Percentiles rank a stretch among this genome's conserved stretches.
Conservation (phyloP, 495 filamentous ascomycete genomes). For the Astrothelium subdiscretum region DNA sequence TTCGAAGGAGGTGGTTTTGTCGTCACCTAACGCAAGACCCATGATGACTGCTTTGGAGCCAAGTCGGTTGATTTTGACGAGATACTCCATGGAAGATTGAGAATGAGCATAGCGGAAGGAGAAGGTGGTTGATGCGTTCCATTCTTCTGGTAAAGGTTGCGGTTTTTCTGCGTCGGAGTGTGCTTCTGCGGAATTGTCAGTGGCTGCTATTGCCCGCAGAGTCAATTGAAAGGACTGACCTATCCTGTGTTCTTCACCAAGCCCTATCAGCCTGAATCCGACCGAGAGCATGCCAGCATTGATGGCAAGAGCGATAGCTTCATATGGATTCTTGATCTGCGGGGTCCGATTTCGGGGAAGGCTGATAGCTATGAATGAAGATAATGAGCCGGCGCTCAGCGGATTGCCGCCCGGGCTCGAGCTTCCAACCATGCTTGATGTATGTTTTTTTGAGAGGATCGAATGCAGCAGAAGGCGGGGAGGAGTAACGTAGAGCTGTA, state of each 20-base stretch:
- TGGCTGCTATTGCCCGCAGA: background rate
- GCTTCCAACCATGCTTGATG: background rate
- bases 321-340: slow-evolving; percentile 64
- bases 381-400: slow-evolving; percentile 25
- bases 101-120: slow-evolving; percentile 80
- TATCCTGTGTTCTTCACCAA: slow-evolving; percentile 65
- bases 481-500: no score
- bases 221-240: slow-evolving; percentile 32
- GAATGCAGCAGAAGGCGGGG: background rate
- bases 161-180: slow-evolving; percentile 34
- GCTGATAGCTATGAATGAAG: slow-evolving; percentile 42
- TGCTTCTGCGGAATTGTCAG: slow-evolving; percentile 29
- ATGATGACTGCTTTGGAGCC: slow-evolving; percentile 74
- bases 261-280: slow-evolving; percentile 71
- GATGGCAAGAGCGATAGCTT: slow-evolving; percentile 72
- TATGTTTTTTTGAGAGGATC: background rate
- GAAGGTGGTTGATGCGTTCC: slow-evolving; percentile 61
- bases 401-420: slow-evolving; percentile 17
- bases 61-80: slow-evolving; percentile 71
- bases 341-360: slow-evolving; percentile 38
- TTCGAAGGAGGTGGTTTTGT: slow-evolving; percentile 69
- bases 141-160: slow-evolving; percentile 56
- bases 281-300: slow-evolving; percentile 75
- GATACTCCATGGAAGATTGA: slow-evolving; percentile 78
- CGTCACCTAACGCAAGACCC: slow-evolving; percentile 65